A percentile compares a stretch with the other conserved stretches of the same genome.
Evolutionary conservation across 2,329 filamentous ascomycete genomes (phyloP).

Genomic region (Pezicula neosporulosa): DNA sequence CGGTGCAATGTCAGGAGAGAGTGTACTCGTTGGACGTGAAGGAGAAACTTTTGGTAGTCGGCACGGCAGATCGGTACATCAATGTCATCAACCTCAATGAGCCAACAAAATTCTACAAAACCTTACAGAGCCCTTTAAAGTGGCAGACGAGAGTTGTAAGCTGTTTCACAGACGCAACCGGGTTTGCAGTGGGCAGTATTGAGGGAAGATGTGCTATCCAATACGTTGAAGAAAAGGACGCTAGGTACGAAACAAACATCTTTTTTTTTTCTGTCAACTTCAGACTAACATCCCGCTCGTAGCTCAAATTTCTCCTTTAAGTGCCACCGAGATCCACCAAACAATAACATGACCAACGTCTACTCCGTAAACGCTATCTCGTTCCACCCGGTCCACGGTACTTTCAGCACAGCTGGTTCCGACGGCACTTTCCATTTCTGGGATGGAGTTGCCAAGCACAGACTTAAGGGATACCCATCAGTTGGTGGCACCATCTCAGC

Average conservation of each 20-base stretch:
- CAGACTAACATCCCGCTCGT: slow-evolving; percentile 8
- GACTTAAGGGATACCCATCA: slow-evolving; percentile 82
- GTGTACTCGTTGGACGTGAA: slow-evolving; percentile 91
- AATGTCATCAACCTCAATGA: slow-evolving; percentile 90
- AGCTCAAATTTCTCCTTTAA: slow-evolving; percentile 98
- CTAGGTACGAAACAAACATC: slow-evolving; percentile 46
- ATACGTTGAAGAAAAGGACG: slow-evolving; percentile 95
- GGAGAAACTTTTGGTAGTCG: slow-evolving; percentile 84
- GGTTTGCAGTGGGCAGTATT: slow-evolving; percentile 94
- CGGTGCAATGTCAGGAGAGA: slow-evolving; percentile 67
- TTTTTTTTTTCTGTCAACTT: slow-evolving; percentile 1
- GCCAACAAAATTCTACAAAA: slow-evolving; percentile 92
- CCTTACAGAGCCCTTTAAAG: slow-evolving; percentile 90
- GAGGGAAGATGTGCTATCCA: slow-evolving; percentile 97
- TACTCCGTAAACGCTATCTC: slow-evolving; percentile 96
- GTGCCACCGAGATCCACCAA: slow-evolving; percentile 83
- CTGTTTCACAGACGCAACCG: slow-evolving; percentile 88
- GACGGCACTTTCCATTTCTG: slow-evolving; percentile 98
- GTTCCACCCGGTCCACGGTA: slow-evolving; percentile 94
- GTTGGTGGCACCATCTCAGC: slow-evolving; percentile 85
- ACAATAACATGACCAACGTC: slow-evolving; percentile 78
- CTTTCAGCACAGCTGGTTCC: slow-evolving; percentile 94
- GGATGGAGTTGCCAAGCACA: slow-evolving; percentile 90
- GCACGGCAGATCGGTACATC: slow-evolving; percentile 93
- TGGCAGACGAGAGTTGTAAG: slow-evolving; percentile 96